A percentile compares a stretch with the other conserved stretches of the same genome.
Evolutionary conservation across 257 asterid genomes (phyloP).

Genomic region (Solanum clarkiae): DNA sequence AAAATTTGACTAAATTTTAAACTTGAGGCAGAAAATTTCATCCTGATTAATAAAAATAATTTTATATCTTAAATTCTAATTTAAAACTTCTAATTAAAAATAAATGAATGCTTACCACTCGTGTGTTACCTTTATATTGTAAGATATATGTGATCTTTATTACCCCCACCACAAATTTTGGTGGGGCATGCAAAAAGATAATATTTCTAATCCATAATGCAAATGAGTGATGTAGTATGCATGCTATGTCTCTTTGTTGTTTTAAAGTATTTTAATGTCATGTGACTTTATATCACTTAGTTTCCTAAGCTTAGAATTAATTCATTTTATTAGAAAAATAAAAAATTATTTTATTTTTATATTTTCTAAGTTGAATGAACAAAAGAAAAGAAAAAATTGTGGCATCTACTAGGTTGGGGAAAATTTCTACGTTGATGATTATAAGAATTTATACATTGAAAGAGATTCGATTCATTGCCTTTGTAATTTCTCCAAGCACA

Average conservation of each 20-base stretch:
- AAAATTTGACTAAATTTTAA: too few species aligned
- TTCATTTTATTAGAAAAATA: background rate
- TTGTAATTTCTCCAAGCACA: background rate
- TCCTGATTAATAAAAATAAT: too few species aligned
- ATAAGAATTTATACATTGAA: background rate
- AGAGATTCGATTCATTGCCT: background rate
- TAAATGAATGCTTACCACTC: too few species aligned
- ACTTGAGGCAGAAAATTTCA: rapidly evolving
- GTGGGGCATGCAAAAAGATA: too few species aligned
- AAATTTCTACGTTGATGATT: background rate
- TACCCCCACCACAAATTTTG: too few species aligned
- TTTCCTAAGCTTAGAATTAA: background rate
- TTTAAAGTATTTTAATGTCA: background rate
- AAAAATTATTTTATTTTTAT: background rate
- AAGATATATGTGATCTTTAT: too few species aligned
- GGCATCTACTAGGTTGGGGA: background rate
- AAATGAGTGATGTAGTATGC: too few species aligned
- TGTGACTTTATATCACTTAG: background rate
- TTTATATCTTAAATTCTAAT: too few species aligned
- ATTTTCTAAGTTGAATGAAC: background rate
- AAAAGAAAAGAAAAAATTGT: background rate
- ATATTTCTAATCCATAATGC: too few species aligned
- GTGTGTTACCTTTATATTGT: too few species aligned
- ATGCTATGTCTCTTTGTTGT: background rate
- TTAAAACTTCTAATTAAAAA: too few species aligned